These are phyloP conservation scores for Umbilicus rupestris DNA, from an alignment of 164 flowering plant genomes.

Conservation along the genomic window DNA sequence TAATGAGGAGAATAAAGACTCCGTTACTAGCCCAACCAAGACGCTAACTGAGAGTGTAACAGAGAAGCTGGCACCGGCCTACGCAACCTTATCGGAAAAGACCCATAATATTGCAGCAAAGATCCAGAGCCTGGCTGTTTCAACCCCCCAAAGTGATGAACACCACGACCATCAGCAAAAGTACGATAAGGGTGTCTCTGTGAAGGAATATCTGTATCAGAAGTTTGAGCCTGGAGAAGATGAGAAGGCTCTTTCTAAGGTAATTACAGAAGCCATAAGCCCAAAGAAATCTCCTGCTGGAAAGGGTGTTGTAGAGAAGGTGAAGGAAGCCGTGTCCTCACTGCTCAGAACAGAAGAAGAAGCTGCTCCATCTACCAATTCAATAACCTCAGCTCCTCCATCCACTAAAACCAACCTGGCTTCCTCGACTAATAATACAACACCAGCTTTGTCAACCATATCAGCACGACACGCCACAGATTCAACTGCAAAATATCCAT, in stretches of 20 bases:
- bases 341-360: slow-evolving; percentile 23
- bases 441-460: neutral
- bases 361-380: slow-evolving; percentile 12
- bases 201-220: slow-evolving; percentile 55
- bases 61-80: slow-evolving; percentile 33
- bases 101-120: slow-evolving; percentile 33
- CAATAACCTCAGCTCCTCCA: neutral
- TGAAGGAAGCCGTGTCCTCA: slow-evolving; percentile 49
- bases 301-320: slow-evolving; percentile 44
- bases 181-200: slow-evolving; percentile 59
- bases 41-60: slow-evolving; percentile 20
- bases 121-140: slow-evolving; percentile 27
- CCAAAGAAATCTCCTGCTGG: slow-evolving; percentile 31
- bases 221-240: slow-evolving; percentile 76
- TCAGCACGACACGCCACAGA: neutral
- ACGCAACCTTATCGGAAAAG: slow-evolving; percentile 27
- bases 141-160: slow-evolving; percentile 7
- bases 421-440: neutral
- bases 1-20: slow-evolving; percentile 10
- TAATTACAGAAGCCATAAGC: slow-evolving; percentile 56
- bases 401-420: neutral
- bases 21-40: slow-evolving; percentile 14
- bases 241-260: slow-evolving; percentile 67
- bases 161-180: slow-evolving; percentile 12
- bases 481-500: neutral